Base-by-base conservation (phyloP, 2,329 filamentous ascomycete species). In the Epichloe sibirici region DNA sequence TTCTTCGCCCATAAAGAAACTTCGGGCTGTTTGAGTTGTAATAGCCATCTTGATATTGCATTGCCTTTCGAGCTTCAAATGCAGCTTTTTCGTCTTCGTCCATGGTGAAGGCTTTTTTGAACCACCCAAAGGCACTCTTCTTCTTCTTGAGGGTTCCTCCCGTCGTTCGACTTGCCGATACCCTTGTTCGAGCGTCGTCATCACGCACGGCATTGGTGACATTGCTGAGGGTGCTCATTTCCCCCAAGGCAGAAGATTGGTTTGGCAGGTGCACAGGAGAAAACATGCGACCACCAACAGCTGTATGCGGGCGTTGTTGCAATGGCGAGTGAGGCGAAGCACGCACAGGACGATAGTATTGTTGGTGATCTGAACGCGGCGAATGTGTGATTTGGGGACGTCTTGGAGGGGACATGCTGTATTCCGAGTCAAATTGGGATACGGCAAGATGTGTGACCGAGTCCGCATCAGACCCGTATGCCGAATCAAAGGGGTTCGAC, bases 61-160 rank as follows among this genome's bases (percentile, higher is more conserved):
- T 71, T 7, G 71, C 69, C 61, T 71, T 76, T 53, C 75, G 74
- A 45, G 75, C 74, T 61, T 83, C 79, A 57, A 81, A 85, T 9
- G 75, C 74, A 8, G 74, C 71, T 50, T 74, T 75, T 63, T 85
- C 81, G 47, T 83, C 79, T 23, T 85, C 81, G 55, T 82, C 80
- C 28, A 85, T 66, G 37, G 76, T 78, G 50, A 85, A 85, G 1
- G 81, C 81, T 67, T 85, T 84, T 65, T 83, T 84, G 52, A 85
- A 65, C 81, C 81, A 85, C 2, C 81, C 81, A 60, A 85, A 83
- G 1, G 80, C 79, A 59, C 81, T 83, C 57, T 79, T 75, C 71
- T 84, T 84, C 70, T 83, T 85, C 65, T 83, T 83, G 5, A 83
- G 62, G 39, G 73, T 68, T 52, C 70, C 71, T 25, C 66, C 63